Evolutionary conservation across 257 asterid genomes (phyloP).

Genomic region (Solanum chmielewskii): DNA sequence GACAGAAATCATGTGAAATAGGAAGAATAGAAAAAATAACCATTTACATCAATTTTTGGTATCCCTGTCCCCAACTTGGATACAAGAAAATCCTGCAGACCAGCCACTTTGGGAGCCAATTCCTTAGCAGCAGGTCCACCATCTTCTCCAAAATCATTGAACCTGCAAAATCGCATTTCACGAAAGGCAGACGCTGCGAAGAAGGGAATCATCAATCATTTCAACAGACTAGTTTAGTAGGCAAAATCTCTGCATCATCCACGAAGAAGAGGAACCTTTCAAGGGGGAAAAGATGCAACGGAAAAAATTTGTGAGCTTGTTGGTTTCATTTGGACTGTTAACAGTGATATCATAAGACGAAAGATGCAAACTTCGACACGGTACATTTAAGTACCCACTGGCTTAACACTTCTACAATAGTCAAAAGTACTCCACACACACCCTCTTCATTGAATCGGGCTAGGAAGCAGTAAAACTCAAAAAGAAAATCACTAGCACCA

Average conservation of each 20-base stretch:
- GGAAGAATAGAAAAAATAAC: background rate
- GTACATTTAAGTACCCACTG: background rate
- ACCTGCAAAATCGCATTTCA: slow-evolving; percentile 30
- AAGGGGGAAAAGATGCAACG: background rate
- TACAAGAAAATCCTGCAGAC: slow-evolving; percentile 30
- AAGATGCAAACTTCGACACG: background rate
- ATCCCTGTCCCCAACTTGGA: slow-evolving; percentile 37
- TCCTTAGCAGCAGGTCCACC: slow-evolving; percentile 85
- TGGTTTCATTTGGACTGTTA: background rate
- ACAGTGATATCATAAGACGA: background rate
- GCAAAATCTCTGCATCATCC: background rate
- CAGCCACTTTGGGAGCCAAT: slow-evolving; percentile 63
- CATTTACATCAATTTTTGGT: slow-evolving; percentile 46
- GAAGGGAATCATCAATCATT: background rate
- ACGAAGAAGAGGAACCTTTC: background rate
- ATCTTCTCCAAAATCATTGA: slow-evolving; percentile 69
- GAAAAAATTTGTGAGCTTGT: background rate
- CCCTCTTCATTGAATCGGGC: background rate
- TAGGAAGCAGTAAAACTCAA: background rate
- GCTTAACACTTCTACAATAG: background rate
- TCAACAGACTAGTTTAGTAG: background rate
- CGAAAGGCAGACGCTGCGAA: background rate
- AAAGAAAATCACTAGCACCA: background rate
- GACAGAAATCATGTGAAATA: background rate
- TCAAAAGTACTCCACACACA: background rate